These are phyloP conservation scores for Scleromitrula shiraiana DNA, from an alignment of 2,329 filamentous ascomycete genomes.

Conservation along the genomic window DNA sequence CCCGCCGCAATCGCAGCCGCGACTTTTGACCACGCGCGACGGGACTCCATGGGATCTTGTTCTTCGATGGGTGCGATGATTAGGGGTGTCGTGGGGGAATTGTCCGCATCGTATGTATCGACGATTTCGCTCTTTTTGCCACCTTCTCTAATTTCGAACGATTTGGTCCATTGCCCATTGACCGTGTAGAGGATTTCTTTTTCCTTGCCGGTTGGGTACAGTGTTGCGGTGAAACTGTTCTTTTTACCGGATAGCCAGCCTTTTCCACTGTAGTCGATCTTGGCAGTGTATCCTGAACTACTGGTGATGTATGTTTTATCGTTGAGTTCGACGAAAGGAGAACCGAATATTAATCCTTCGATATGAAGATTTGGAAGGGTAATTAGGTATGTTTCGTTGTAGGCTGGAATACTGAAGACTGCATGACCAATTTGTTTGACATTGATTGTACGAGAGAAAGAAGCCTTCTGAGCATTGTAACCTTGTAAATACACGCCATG, in stretches of 20 bases:
- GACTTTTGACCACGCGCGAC: constrained; percentile 82
- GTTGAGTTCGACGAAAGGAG: constrained; percentile 87
- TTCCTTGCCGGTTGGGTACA: constrained; percentile 64
- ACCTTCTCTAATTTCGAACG: constrained; percentile 69
- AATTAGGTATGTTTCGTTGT: constrained; percentile 65
- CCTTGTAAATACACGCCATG: constrained; percentile 74
- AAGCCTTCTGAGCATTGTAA: constrained; percentile 95
- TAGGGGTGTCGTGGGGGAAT: constrained; percentile 56
- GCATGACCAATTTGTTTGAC: constrained; percentile 94
- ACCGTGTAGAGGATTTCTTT: constrained; percentile 72
- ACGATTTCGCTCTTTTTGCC: constrained; percentile 45
- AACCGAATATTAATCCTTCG: constrained; percentile 79
- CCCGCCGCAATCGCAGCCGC: constrained; percentile 70
- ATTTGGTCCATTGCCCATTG: constrained; percentile 84
- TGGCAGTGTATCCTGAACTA: constrained; percentile 77
- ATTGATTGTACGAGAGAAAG: constrained; percentile 87
- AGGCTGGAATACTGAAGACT: constrained; percentile 61
- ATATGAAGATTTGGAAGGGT: constrained; percentile 88
- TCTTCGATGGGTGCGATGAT: constrained; percentile 63
- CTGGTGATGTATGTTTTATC: constrained; percentile 77
- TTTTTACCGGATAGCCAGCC: constrained; percentile 96
- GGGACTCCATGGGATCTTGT: constrained; percentile 81
- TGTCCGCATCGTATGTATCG: constrained; percentile 53
- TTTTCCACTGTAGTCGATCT: constrained; percentile 88
- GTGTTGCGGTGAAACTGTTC: constrained; percentile 71